Evolutionary conservation across 2,329 filamentous ascomycete species (phyloP).

Genomic region (Pseudogymnoascus sp.): DNA sequence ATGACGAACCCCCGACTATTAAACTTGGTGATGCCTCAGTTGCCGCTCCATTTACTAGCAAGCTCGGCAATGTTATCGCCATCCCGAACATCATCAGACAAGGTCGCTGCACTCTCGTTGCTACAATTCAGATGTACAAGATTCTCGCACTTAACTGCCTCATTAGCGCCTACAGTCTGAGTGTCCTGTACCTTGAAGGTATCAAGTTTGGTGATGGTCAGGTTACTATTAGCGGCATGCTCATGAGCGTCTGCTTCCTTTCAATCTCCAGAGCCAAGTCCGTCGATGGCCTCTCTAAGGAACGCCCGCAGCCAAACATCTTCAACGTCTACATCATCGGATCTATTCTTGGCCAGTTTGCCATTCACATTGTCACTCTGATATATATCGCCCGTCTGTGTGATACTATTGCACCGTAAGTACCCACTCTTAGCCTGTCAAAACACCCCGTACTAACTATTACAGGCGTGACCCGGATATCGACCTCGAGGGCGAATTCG

Average conservation of each 20-base stretch:
- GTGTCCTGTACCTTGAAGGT: slow-evolving; percentile 90
- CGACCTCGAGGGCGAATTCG: slow-evolving; percentile 91
- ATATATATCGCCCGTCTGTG: slow-evolving; percentile 92
- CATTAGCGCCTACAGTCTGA: slow-evolving; percentile 94
- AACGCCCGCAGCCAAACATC: slow-evolving; percentile 95
- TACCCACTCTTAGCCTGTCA: slow-evolving; percentile 22
- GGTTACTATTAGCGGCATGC: slow-evolving; percentile 97
- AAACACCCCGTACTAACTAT: slow-evolving; percentile 21
- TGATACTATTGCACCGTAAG: slow-evolving; percentile 76
- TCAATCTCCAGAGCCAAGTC: slow-evolving; percentile 97
- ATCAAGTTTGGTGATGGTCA: slow-evolving; percentile 99
- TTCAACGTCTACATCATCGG: slow-evolving; percentile 99
- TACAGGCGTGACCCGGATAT: slow-evolving; percentile 51
- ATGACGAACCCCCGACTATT: slow-evolving; percentile 85
- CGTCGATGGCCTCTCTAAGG: slow-evolving; percentile 90
- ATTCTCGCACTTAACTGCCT: slow-evolving; percentile 96
- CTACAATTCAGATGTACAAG: slow-evolving; percentile 99
- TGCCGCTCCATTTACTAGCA: slow-evolving; percentile 94
- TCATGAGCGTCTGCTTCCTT: slow-evolving; percentile 99
- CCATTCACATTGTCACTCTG: slow-evolving; percentile 85
- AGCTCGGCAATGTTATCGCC: slow-evolving; percentile 91
- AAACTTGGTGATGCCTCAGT: slow-evolving; percentile 97
- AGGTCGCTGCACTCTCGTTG: slow-evolving; percentile 92
- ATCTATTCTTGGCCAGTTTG: slow-evolving; percentile 93
- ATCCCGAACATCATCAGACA: slow-evolving; percentile 98